These are phyloP conservation scores for Coniochaeta hoffmannii DNA, from an alignment of 2,329 filamentous ascomycete genomes.

Conservation along the genomic window DNA sequence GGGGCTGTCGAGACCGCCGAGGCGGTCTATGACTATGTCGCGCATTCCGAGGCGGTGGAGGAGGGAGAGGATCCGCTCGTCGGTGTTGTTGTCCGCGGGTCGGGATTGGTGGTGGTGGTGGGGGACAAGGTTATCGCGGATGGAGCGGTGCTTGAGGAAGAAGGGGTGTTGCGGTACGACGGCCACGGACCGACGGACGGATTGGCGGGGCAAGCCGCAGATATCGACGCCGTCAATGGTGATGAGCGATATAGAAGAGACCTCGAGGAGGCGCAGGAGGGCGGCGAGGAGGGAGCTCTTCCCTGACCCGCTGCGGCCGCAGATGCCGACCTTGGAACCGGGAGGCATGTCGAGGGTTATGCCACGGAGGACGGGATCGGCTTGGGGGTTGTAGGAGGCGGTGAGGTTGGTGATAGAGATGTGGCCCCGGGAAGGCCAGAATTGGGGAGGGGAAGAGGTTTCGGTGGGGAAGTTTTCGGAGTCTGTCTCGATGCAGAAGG, in stretches of 20 bases:
- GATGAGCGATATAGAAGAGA: slow-evolving; percentile 55
- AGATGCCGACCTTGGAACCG: slow-evolving; percentile 81
- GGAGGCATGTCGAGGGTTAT: slow-evolving; percentile 73
- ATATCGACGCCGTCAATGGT: slow-evolving; percentile 33
- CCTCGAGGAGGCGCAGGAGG: slow-evolving; percentile 86
- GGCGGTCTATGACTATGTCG: background rate
- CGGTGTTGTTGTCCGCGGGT: background rate
- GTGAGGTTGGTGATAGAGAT: slow-evolving; percentile 1
- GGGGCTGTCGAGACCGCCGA: background rate
- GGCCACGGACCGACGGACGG: slow-evolving; percentile 31
- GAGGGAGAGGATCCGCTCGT: slow-evolving; percentile 1
- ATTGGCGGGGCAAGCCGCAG: slow-evolving; percentile 28
- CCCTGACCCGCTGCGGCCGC: slow-evolving; percentile 82
- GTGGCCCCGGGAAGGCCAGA: slow-evolving; percentile 4
- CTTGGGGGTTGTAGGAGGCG: slow-evolving; percentile 4
- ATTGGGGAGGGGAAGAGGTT: background rate
- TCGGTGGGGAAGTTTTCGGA: background rate
- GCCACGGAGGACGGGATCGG: slow-evolving; percentile 69
- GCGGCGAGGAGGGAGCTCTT: slow-evolving; percentile 95
- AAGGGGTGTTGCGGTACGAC: slow-evolving; percentile 33
- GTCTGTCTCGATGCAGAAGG: background rate
- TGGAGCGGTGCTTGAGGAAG: slow-evolving; percentile 2
- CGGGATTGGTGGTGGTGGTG: too few species aligned
- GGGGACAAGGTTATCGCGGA: slow-evolving; percentile 4
- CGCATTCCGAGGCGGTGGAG: slow-evolving; percentile 1